A percentile compares a stretch with the other conserved stretches of the same genome.
Evolutionary conservation across 768 basidiomycete species (phyloP).

Genomic region (Collybiopsis luxurians): DNA sequence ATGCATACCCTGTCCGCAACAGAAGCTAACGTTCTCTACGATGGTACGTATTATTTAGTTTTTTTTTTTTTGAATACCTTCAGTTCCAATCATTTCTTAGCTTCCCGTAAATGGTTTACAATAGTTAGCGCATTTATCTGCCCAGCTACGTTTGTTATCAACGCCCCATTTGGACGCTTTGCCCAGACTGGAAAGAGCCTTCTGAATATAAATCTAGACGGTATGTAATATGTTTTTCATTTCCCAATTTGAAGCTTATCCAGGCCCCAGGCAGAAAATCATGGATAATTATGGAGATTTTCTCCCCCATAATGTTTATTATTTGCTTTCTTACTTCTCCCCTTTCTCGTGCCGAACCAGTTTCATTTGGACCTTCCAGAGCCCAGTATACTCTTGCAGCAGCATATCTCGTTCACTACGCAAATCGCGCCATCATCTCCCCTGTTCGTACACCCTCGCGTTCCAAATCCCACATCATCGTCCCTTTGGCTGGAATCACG

Average conservation of each 20-base stretch:
- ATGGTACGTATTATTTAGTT: no score
- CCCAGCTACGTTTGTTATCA: conserved; percentile 46
- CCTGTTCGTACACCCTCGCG: conserved; percentile 61
- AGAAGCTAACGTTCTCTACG: background rate
- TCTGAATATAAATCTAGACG: conserved; percentile 21
- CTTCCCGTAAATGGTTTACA: conserved; percentile 42
- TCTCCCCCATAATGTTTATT: conserved; percentile 39
- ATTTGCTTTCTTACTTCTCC: conserved; percentile 33
- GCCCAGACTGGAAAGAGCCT: conserved; percentile 36
- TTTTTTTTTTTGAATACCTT: no score
- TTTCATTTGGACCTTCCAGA: conserved; percentile 18
- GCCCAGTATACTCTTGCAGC: conserved; percentile 40
- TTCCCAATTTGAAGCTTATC: background rate
- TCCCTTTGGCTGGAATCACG: conserved; percentile 38
- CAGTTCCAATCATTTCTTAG: no score
- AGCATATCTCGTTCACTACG: conserved; percentile 56
- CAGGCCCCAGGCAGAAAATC: conserved; percentile 31
- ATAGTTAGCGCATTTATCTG: conserved; percentile 31
- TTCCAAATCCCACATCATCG: conserved; percentile 49
- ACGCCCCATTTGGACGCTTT: conserved; percentile 85
- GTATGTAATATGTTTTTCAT: background rate
- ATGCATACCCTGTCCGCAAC: no score
- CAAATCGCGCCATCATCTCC: conserved; percentile 63
- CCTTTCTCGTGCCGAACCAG: conserved; percentile 17
- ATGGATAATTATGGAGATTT: conserved; percentile 56